Evolutionary conservation across 2,329 filamentous ascomycete species (phyloP).

Genomic region (Fusarium sp.): DNA sequence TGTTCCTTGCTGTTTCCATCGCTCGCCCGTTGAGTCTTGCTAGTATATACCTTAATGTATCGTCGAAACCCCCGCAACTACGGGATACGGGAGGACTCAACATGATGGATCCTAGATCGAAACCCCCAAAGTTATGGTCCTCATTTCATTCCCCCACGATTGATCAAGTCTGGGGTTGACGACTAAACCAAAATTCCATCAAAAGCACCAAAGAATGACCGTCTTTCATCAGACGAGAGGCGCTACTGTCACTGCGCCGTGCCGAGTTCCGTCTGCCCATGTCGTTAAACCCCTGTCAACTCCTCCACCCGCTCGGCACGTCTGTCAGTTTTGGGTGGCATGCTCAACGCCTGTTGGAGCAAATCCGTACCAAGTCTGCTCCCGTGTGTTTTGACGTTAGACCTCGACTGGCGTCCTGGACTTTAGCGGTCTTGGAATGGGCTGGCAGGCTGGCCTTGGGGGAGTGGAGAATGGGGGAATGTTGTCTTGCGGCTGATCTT

Average conservation of each 20-base stretch:
- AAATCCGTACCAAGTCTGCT: slow-evolving; percentile 5
- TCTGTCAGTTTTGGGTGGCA: slow-evolving; percentile 35
- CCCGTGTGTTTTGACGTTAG: background rate
- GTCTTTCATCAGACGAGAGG: slow-evolving; percentile 15
- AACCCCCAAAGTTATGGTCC: slow-evolving; percentile 34
- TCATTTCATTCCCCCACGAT: slow-evolving; percentile 31
- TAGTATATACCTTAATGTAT: background rate
- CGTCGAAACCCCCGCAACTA: slow-evolving; percentile 32
- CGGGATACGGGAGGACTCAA: slow-evolving; percentile 2
- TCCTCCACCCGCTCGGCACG: slow-evolving; percentile 37
- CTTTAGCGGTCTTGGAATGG: slow-evolving; percentile 8
- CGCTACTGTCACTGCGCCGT: slow-evolving; percentile 24
- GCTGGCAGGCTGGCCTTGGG: slow-evolving; percentile 7
- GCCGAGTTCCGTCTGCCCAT: slow-evolving; percentile 41
- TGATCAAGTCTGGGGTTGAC: background rate
- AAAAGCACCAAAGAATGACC: slow-evolving; percentile 9
- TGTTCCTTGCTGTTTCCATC: background rate
- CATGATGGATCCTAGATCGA: slow-evolving; percentile 4
- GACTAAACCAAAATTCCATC: slow-evolving; percentile 7
- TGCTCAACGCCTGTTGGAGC: slow-evolving; percentile 20
- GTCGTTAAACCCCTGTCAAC: slow-evolving; percentile 20
- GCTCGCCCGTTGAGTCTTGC: background rate
- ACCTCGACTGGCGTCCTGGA: background rate
- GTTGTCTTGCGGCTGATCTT: slow-evolving; percentile 26
- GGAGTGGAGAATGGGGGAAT: slow-evolving; percentile 38